These are phyloP conservation scores for Grigorovia yakushimaensis DNA, from an alignment of 805 yeast genomes.

Conservation along the genomic window DNA sequence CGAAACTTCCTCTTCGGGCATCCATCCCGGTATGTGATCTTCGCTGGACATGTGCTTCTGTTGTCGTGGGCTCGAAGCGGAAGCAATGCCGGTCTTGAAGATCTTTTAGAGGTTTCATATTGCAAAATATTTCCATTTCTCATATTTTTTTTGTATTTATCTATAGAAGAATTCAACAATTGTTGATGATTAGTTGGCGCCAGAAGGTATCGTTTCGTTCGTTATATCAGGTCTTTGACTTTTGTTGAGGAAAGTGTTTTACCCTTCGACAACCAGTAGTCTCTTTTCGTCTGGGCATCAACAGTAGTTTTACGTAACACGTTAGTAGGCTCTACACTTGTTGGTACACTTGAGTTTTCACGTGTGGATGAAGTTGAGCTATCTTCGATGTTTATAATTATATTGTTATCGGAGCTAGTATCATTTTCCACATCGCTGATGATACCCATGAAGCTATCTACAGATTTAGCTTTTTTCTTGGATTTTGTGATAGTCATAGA, in stretches of 20 bases:
- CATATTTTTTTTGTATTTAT: too few species aligned
- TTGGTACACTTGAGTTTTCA: not conserved
- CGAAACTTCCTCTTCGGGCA: not conserved
- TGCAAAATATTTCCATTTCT: too few species aligned
- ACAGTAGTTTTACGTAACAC: slow-evolving; percentile 15
- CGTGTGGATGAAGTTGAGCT: not conserved
- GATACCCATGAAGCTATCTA: slow-evolving; percentile 20
- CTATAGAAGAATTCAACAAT: too few species aligned
- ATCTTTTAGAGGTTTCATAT: too few species aligned
- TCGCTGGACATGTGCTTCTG: not conserved
- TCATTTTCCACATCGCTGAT: slow-evolving; percentile 4
- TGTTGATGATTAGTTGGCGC: too few species aligned
- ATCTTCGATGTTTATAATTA: not conserved
- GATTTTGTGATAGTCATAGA: too few species aligned
- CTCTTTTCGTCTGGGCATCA: slow-evolving; percentile 26
- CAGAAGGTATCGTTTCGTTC: too few species aligned
- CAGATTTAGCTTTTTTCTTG: not conserved
- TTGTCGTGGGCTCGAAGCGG: not conserved
- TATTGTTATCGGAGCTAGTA: not conserved
- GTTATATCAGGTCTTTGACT: not conserved
- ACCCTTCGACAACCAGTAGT: slow-evolving; percentile 29
- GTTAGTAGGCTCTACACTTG: slow-evolving; percentile 2
- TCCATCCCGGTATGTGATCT: not conserved
- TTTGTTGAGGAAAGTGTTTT: slow-evolving; percentile 8
- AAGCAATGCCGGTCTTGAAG: too few species aligned